Conservation (phyloP, 1,284 basidiomycete species). For the Gymnopus androsaceus region DNA sequence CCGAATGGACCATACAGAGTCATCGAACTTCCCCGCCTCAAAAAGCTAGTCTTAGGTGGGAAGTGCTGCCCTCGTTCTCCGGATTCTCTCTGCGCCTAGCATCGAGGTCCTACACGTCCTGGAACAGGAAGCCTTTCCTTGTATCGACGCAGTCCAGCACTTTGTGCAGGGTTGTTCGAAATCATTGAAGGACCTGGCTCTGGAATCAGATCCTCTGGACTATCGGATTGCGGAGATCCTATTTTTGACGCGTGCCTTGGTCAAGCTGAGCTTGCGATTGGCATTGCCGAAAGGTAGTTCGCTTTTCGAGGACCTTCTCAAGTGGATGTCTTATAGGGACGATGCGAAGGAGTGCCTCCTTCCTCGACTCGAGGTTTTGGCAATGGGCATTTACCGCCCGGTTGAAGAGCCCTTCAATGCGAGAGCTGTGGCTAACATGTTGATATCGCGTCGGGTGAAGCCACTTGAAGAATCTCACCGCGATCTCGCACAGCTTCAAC, state of each 20-base stretch:
- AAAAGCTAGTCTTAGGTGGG: neutral
- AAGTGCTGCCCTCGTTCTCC: neutral
- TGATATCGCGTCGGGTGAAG: neutral
- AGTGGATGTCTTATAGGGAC: constrained; percentile 1
- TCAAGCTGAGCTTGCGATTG: neutral
- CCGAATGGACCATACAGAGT: neutral
- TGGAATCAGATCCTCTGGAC: neutral
- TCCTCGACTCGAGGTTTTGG: neutral
- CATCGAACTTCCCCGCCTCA: neutral
- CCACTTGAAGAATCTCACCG: neutral
- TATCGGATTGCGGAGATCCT: neutral
- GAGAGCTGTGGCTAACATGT: neutral
- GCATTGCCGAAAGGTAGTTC: neutral
- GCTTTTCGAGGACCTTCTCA: neutral
- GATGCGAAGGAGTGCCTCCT: neutral
- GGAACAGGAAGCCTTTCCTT: neutral
- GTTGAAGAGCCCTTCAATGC: neutral
- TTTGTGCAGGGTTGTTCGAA: neutral
- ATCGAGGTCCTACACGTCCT: neutral
- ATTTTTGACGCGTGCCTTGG: neutral
- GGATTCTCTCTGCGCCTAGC: neutral
- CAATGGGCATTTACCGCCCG: neutral
- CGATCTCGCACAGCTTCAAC: neutral
- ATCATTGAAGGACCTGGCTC: neutral
- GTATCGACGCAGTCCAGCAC: neutral